phyloP scores from a whole-genome alignment of 345 rosid species.

The Firmiana major region DNA sequence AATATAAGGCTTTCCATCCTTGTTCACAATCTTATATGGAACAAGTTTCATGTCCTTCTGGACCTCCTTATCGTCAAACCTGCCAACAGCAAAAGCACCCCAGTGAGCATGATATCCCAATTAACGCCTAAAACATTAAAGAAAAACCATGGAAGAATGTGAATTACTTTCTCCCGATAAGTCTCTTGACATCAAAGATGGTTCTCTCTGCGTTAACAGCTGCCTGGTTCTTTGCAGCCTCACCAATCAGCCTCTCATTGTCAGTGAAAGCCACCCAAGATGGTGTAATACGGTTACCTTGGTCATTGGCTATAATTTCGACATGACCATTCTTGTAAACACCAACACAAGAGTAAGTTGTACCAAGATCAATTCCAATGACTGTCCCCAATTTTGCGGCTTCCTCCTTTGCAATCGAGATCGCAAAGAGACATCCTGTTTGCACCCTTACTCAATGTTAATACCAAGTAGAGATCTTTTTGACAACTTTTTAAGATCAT shows the following conservation, averaged over 20 bases:
- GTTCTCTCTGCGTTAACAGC: conserved; percentile 88
- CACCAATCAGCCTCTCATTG: conserved; percentile 87
- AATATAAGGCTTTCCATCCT: conserved; percentile 92
- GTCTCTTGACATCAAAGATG: conserved; percentile 87
- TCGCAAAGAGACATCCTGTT: conserved; percentile 56
- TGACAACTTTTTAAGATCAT: background rate
- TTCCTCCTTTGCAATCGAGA: conserved; percentile 64
- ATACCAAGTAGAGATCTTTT: background rate
- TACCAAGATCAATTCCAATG: conserved; percentile 93
- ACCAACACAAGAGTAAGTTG: conserved; percentile 96
- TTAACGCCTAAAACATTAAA: background rate
- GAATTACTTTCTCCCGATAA: conserved; percentile 85
- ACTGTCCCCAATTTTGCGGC: conserved; percentile 84
- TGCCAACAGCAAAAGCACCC: conserved; percentile 18
- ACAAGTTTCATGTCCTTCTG: conserved; percentile 89
- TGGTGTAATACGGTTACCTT: conserved; percentile 96
- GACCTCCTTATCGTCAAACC: conserved; percentile 91
- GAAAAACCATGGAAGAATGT: background rate
- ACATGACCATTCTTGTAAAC: conserved; percentile 97
- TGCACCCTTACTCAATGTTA: background rate
- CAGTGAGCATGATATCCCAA: background rate
- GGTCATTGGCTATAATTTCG: conserved; percentile 96
- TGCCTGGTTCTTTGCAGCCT: conserved; percentile 98
- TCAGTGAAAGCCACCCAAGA: conserved; percentile 98
- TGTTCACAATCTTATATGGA: conserved; percentile 88